A percentile compares a stretch with the other conserved stretches of the same genome.
These are phyloP conservation scores for Pythium utonaiense DNA, from an alignment of 352 stramenopile genomes.

Conservation along the genomic window DNA sequence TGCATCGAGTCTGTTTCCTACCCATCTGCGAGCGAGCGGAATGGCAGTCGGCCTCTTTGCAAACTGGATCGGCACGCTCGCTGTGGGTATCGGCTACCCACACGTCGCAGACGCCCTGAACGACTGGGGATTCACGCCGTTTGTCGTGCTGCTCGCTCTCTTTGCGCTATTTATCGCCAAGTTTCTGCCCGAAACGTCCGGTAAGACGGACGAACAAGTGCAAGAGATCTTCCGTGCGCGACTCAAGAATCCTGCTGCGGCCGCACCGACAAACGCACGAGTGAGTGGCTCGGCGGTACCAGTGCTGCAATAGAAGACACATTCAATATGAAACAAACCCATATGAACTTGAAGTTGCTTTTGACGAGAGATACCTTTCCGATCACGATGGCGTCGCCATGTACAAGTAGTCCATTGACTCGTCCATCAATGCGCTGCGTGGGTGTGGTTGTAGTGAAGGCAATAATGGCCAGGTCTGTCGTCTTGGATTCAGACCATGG, in stretches of 20 bases:
- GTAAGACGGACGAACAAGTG: conserved; percentile 23
- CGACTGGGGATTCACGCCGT: conserved; percentile 34
- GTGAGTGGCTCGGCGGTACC: neutral
- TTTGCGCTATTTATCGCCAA: conserved; percentile 17
- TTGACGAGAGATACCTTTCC: too few relatives aligned
- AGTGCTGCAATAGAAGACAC: neutral
- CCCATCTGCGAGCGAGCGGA: conserved; percentile 41
- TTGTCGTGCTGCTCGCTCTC: conserved; percentile 12
- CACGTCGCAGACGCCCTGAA: conserved; percentile 41
- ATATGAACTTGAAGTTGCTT: too few relatives aligned
- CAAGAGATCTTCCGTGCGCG: conserved; percentile 22
- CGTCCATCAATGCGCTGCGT: too few relatives aligned
- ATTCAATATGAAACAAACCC: too few relatives aligned
- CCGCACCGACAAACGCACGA: neutral
- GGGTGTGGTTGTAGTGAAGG: too few relatives aligned
- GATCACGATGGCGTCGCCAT: too few relatives aligned
- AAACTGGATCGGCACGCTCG: conserved; percentile 49
- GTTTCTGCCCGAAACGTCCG: conserved; percentile 18
- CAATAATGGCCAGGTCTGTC: too few relatives aligned
- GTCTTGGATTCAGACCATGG: too few relatives aligned
- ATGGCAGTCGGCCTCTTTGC: conserved; percentile 35
- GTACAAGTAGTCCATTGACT: too few relatives aligned
- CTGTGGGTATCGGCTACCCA: conserved; percentile 56
- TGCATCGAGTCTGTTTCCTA: conserved; percentile 50
- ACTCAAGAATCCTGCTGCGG: neutral